Evolutionary conservation across 228 moss, liverwort and hornwort species (phyloP).

Genomic region (Sphagnum magellanicum): DNA sequence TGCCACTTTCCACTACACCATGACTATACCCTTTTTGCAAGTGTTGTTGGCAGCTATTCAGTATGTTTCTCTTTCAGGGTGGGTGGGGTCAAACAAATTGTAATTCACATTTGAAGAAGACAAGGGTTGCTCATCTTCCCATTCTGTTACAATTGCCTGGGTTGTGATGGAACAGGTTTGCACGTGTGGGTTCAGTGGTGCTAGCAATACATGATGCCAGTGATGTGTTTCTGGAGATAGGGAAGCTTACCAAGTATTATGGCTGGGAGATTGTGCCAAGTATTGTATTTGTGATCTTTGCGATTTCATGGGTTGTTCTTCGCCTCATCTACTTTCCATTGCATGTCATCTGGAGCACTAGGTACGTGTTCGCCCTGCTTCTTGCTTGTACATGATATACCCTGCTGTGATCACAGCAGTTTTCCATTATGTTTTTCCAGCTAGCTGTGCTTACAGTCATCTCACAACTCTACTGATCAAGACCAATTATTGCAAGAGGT

Average conservation of each 20-base stretch:
- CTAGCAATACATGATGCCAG: constrained; percentile 36
- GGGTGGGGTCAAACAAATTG: neutral
- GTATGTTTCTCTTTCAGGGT: neutral
- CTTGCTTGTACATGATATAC: too few species aligned
- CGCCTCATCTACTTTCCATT: constrained; percentile 33
- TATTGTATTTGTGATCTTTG: constrained; percentile 23
- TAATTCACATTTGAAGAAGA: neutral
- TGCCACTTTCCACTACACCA: too few species aligned
- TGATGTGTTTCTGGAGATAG: constrained; percentile 31
- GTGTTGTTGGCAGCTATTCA: too few species aligned
- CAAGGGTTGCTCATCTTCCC: too few species aligned
- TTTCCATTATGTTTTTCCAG: too few species aligned
- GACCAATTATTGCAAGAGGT: too few species aligned
- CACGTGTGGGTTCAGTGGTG: constrained; percentile 31
- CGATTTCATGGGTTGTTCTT: constrained; percentile 30
- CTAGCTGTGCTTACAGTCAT: too few species aligned
- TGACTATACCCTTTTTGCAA: too few species aligned
- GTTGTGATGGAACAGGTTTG: constrained; percentile 47
- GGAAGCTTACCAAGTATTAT: constrained; percentile 25
- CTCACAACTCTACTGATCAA: too few species aligned
- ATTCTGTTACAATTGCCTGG: too few species aligned
- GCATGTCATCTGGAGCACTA: constrained; percentile 45
- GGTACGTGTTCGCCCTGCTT: constrained; percentile 18
- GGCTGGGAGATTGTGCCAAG: constrained; percentile 43
- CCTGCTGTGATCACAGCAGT: too few species aligned